These are phyloP conservation scores for Debaryomyces fabryi DNA, from an alignment of 1,139 yeast genomes.

Conservation along the genomic window DNA sequence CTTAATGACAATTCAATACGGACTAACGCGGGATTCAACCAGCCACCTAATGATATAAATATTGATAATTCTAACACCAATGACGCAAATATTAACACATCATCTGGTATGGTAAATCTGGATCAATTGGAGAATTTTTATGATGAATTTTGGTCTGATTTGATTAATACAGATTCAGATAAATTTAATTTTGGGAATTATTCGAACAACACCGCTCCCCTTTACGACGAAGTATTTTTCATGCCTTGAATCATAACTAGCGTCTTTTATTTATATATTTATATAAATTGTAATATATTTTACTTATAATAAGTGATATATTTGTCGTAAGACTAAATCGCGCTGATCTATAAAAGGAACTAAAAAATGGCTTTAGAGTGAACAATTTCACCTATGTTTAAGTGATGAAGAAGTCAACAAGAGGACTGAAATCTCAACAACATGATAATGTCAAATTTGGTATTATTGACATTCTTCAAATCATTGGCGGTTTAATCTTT, in stretches of 20 bases:
- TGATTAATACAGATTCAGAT: constrained; percentile 39
- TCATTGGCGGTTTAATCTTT: constrained; percentile 50
- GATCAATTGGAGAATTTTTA: constrained; percentile 31
- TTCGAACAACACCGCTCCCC: constrained; percentile 16
- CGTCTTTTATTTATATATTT: neutral
- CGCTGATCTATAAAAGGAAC: neutral
- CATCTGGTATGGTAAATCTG: constrained; percentile 13
- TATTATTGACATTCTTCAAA: constrained; percentile 44
- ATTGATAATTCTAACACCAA: neutral
- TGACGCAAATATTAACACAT: neutral
- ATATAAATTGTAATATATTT: constrained; percentile 1
- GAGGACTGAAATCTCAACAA: neutral
- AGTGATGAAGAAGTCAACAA: constrained; percentile 1
- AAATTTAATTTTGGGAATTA: constrained; percentile 39
- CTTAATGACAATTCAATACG: neutral
- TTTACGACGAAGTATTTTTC: constrained; percentile 34
- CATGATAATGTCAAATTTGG: constrained; percentile 19
- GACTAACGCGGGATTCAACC: neutral
- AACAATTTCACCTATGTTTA: neutral
- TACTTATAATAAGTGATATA: neutral
- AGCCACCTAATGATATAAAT: neutral
- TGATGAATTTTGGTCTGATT: constrained; percentile 50
- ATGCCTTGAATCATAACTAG: constrained; percentile 17
- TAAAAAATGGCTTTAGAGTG: neutral
- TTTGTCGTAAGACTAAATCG: neutral